Percentiles rank a stretch among this genome's conserved stretches.
Conservation (phyloP, 2,329 filamentous ascomycete genomes). For the Epichloe uncinata region DNA sequence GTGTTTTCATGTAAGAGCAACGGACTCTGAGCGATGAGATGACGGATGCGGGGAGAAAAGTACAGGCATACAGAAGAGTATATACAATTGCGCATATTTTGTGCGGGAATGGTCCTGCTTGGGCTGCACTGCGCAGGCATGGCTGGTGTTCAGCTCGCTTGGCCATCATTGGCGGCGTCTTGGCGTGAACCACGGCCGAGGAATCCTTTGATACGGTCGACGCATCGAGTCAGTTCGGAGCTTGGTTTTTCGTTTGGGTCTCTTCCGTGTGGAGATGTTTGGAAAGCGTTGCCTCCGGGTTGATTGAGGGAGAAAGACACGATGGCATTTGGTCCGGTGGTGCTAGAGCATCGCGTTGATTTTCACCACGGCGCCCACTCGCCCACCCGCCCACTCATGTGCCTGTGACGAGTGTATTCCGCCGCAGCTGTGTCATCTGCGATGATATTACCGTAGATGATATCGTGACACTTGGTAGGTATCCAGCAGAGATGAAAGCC, state of each 20-base stretch:
- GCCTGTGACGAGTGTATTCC: too few relatives aligned
- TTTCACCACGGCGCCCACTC: not conserved
- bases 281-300: not conserved
- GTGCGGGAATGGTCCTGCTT: not conserved
- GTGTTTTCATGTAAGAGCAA: slow-evolving; percentile 65
- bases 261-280: not conserved
- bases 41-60: not conserved
- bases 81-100: not conserved
- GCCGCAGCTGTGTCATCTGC: too few relatives aligned
- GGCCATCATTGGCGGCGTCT: not conserved
- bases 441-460: too few relatives aligned
- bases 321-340: too few relatives aligned
- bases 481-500: too few relatives aligned
- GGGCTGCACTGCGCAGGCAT: not conserved
- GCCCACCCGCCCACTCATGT: too few relatives aligned
- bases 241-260: not conserved
- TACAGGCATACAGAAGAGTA: not conserved
- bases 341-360: not conserved
- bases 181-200: not conserved
- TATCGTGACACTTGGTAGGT: too few relatives aligned
- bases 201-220: not conserved
- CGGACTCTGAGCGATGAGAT: slow-evolving; percentile 33
- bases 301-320: not conserved
- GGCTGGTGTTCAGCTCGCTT: not conserved
- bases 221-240: not conserved